Percentiles rank a stretch among this genome's conserved stretches.
Conservation (phyloP, 2,329 filamentous ascomycete species). For the Fusarium xylarioides region DNA sequence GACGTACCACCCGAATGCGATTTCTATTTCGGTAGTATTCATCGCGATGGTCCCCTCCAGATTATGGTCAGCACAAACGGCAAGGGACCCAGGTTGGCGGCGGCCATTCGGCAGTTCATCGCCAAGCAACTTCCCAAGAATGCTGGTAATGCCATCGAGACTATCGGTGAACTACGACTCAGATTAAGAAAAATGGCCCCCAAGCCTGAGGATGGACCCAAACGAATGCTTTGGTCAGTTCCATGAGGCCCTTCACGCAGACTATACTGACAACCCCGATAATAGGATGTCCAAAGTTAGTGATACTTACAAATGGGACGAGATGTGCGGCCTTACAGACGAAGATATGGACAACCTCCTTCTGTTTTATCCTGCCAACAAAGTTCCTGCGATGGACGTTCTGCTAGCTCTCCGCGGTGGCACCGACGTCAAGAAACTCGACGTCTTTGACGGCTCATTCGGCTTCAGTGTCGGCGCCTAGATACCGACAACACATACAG, state of each 20-base stretch:
- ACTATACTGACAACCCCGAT: conserved; percentile 2
- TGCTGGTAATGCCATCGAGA: conserved; percentile 84
- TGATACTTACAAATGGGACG: conserved; percentile 84
- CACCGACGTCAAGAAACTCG: conserved; percentile 55
- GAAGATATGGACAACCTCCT: conserved; percentile 87
- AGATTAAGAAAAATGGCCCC: conserved; percentile 84
- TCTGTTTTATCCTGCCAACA: conserved; percentile 70
- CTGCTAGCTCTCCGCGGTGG: conserved; percentile 64
- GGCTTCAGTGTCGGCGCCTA: conserved; percentile 64
- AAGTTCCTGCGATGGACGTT: conserved; percentile 65
- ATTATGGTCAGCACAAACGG: conserved; percentile 99
- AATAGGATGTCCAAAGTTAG: conserved; percentile 90
- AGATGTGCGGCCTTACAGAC: conserved; percentile 83
- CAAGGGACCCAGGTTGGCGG: conserved; percentile 90
- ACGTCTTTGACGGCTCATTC: conserved; percentile 67
- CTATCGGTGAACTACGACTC: conserved; percentile 80
- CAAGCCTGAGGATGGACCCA: conserved; percentile 75
- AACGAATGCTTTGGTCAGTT: conserved; percentile 86
- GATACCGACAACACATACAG: not conserved
- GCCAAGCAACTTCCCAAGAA: conserved; percentile 78
- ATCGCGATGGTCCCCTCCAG: conserved; percentile 93
- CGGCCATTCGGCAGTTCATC: conserved; percentile 84
- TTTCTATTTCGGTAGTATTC: conserved; percentile 97
- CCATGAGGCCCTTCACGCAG: too few species aligned
- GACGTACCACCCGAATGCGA: conserved; percentile 97